Percentiles rank a stretch among this genome's conserved stretches.
Conservation (phyloP, 2,329 filamentous ascomycete species). For the Hirsutella minnesotensis region DNA sequence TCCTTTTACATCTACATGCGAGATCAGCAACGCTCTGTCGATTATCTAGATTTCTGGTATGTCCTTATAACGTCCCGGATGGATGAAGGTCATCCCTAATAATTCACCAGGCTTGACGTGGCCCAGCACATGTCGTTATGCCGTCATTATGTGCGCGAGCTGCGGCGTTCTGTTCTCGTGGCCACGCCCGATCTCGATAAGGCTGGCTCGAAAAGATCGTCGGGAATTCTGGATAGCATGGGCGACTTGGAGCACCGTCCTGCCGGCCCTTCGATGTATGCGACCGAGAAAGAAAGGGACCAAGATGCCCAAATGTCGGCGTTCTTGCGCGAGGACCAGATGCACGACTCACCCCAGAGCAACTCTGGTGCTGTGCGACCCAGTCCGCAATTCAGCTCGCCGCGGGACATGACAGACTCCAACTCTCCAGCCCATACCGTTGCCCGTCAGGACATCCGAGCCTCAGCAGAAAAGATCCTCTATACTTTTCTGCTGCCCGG, state of each 20-base stretch:
- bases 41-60: constrained; percentile 97
- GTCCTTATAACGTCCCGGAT: constrained; percentile 13
- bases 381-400: constrained; percentile 47
- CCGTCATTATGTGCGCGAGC: constrained; percentile 90
- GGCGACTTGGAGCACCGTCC: constrained; percentile 53
- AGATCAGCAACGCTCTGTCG: constrained; percentile 93
- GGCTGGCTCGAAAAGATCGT: constrained; percentile 71
- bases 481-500: constrained; percentile 92
- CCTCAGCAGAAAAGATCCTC: constrained; percentile 95
- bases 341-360: constrained; percentile 42
- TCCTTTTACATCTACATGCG: constrained; percentile 99
- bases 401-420: constrained; percentile 57
- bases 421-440: constrained; percentile 77
- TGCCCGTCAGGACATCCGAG: constrained; percentile 77
- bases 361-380: constrained; percentile 32
- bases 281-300: constrained; percentile 60
- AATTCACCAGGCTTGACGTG: constrained; percentile 77
- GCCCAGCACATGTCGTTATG: constrained; percentile 97
- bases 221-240: constrained; percentile 60
- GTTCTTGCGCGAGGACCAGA: constrained; percentile 62
- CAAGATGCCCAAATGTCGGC: constrained; percentile 86
- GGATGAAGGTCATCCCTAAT: not conserved
- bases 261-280: constrained; percentile 49
- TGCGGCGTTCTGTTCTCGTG: constrained; percentile 84
- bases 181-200: constrained; percentile 86